Evolutionary conservation across 768 basidiomycete genomes (phyloP), one percentile per base, ranked within the genome.

Genomic region (Boletus vermiculosoides): DNA sequence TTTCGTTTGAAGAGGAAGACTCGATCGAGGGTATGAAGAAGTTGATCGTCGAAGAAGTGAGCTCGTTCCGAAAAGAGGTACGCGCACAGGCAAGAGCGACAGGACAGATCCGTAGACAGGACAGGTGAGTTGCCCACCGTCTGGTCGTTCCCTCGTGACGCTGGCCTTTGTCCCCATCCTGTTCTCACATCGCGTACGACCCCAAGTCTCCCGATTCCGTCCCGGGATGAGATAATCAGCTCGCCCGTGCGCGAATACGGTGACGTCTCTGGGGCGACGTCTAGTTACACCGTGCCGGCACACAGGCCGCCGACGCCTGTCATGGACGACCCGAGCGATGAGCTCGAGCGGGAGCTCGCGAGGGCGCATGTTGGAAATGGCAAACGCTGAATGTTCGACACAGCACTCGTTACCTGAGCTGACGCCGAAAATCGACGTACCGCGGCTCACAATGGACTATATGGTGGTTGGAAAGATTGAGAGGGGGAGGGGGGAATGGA

Each of bases 11-110:
- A 74, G 89, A 90, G 61, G 97, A 98, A 74, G 97, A 99, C 58
- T 86, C 85, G 56, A 95, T 96, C 61, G 93, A 96, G 45, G 97
- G 97, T 10, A 99, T 99, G 97, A 92, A 96, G 74, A 85, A 83
- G 60, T 74, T 98, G 70, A 99, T 99, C 64, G 85, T 98, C 23
- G 85, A 95, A 30, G 95, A 98, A 72, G 96, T 98, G 39, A 85
- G 85, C 58, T 70, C 80, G 13, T 98, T 99, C 85, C 85, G 97
- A 37, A 82, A 88, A 10, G 87, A 94, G 69, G 95, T 98, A 9
- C 84, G 96, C 54, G 80, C 82, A n/a, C 92, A 94, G 65, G 85
- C 88, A 13, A 78, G 89, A 37, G 83, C 83, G 1, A 77, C 84
- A 11, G 85, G 85, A 5, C 88, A 90, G 69, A 82, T 89, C 45